phyloP scores from a whole-genome alignment of 1,284 basidiomycete species.

The Heliocybe sulcata region DNA sequence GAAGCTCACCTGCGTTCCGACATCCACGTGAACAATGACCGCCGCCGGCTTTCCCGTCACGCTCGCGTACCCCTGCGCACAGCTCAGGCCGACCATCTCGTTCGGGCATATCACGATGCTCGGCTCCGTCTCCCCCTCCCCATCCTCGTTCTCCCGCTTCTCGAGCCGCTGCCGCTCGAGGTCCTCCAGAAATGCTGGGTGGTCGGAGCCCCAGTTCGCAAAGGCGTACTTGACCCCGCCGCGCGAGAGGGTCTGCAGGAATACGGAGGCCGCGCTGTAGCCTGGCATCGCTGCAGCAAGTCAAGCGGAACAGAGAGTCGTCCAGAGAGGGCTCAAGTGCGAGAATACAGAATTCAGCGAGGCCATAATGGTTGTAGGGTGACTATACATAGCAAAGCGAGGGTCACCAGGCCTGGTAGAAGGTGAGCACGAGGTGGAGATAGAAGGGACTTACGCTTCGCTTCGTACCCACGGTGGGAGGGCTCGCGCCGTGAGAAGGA shows the following conservation, averaged over 20 bases:
- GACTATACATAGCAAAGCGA: too few species aligned
- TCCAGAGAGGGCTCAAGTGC: too few species aligned
- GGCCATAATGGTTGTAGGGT: too few species aligned
- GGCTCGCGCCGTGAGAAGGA: too few species aligned
- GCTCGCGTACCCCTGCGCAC: slow-evolving; percentile 65
- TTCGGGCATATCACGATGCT: slow-evolving; percentile 62
- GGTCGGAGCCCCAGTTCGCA: slow-evolving; percentile 72
- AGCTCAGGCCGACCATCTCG: slow-evolving; percentile 69
- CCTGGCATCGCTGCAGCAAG: slow-evolving; percentile 19
- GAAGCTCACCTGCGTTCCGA: slow-evolving; percentile 53
- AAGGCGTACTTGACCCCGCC: slow-evolving; percentile 65
- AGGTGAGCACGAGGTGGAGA: too few species aligned
- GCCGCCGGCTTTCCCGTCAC: slow-evolving; percentile 59
- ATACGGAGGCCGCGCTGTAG: slow-evolving; percentile 51
- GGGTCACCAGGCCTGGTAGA: too few species aligned
- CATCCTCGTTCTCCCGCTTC: neutral
- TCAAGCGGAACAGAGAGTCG: too few species aligned
- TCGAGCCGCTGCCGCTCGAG: slow-evolving; percentile 44
- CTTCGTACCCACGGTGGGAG: too few species aligned
- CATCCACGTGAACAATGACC: slow-evolving; percentile 68
- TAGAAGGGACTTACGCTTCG: too few species aligned
- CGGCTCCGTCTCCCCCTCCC: slow-evolving; percentile 29
- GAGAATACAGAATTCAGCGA: too few species aligned
- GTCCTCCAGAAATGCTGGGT: slow-evolving; percentile 64
- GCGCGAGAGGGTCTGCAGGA: slow-evolving; percentile 47